phyloP scores from a whole-genome alignment of 148 eudicot species.

The Pharnaceum exiguum region DNA sequence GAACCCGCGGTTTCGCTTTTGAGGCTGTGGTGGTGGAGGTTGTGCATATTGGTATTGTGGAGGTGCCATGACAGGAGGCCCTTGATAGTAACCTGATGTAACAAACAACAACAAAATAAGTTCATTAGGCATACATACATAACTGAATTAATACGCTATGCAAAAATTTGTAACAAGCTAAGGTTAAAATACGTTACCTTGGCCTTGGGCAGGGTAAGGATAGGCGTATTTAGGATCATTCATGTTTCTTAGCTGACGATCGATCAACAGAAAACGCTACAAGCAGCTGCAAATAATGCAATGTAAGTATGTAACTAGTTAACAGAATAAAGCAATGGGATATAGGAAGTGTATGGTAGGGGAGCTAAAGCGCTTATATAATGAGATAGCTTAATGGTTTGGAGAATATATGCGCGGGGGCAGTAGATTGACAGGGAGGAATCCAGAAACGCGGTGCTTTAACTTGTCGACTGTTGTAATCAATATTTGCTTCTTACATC shows the following conservation, averaged over 20 bases:
- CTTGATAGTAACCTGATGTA: conserved; percentile 1
- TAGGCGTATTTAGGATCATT: background rate
- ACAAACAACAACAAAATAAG: background rate
- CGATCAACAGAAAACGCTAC: too few relatives aligned
- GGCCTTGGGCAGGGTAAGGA: conserved; percentile 3
- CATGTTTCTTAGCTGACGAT: background rate
- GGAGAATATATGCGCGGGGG: background rate
- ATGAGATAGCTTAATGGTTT: too few relatives aligned
- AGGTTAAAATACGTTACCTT: background rate
- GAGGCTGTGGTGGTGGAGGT: background rate
- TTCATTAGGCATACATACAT: too few relatives aligned
- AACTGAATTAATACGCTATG: background rate
- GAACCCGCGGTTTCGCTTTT: background rate
- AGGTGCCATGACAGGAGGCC: conserved; percentile 6
- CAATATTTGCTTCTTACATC: too few relatives aligned
- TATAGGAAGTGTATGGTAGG: background rate
- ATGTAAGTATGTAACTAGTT: too few relatives aligned
- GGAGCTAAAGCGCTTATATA: background rate
- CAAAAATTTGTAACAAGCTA: background rate
- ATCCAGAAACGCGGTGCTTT: background rate
- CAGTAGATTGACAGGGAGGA: background rate
- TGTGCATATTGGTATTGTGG: conserved; percentile 1
- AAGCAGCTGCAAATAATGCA: too few relatives aligned
- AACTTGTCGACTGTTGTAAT: background rate
- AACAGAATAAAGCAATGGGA: too few relatives aligned